These are phyloP conservation scores for Globisporangium cylindrosporum DNA, from an alignment of 352 stramenopile species.

Conservation along the genomic window DNA sequence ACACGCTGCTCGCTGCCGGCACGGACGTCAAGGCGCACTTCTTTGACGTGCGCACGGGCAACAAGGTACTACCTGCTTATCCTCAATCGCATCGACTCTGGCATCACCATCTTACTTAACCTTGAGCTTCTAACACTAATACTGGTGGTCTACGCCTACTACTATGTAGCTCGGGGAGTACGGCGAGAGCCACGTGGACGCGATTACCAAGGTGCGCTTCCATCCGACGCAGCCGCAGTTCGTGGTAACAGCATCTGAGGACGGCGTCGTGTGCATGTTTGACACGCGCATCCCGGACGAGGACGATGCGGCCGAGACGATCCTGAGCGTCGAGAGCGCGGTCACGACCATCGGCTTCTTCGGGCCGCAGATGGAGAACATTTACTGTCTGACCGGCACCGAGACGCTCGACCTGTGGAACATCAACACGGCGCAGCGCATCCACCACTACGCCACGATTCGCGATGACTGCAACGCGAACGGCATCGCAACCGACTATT, in stretches of 20 bases:
- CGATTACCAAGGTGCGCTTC: slow-evolving; percentile 87
- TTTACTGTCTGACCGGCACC: slow-evolving; percentile 84
- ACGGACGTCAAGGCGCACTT: slow-evolving; percentile 82
- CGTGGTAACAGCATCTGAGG: slow-evolving; percentile 88
- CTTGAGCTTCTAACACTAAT: neutral
- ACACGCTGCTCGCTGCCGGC: slow-evolving; percentile 71
- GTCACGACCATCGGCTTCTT: slow-evolving; percentile 89
- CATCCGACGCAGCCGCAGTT: slow-evolving; percentile 72
- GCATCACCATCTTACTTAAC: too few relatives aligned
- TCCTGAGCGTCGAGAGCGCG: slow-evolving; percentile 89
- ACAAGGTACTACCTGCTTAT: slow-evolving; percentile 20
- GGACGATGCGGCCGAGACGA: slow-evolving; percentile 87
- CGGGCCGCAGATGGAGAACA: slow-evolving; percentile 70
- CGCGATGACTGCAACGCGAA: slow-evolving; percentile 73
- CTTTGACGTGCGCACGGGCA: slow-evolving; percentile 71
- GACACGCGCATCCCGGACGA: slow-evolving; percentile 81
- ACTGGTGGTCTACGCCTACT: neutral
- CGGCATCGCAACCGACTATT: slow-evolving; percentile 72
- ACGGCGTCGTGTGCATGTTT: slow-evolving; percentile 90
- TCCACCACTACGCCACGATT: slow-evolving; percentile 77
- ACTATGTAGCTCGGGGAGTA: slow-evolving; percentile 67
- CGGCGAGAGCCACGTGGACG: slow-evolving; percentile 86
- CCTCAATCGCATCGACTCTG: too few relatives aligned
- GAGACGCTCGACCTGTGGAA: slow-evolving; percentile 92
- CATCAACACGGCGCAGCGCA: slow-evolving; percentile 70